A percentile compares a stretch with the other conserved stretches of the same genome.
These are phyloP conservation scores for Dictyostelium citrinum DNA, from an alignment of 78 protist genomes.

Conservation along the genomic window DNA sequence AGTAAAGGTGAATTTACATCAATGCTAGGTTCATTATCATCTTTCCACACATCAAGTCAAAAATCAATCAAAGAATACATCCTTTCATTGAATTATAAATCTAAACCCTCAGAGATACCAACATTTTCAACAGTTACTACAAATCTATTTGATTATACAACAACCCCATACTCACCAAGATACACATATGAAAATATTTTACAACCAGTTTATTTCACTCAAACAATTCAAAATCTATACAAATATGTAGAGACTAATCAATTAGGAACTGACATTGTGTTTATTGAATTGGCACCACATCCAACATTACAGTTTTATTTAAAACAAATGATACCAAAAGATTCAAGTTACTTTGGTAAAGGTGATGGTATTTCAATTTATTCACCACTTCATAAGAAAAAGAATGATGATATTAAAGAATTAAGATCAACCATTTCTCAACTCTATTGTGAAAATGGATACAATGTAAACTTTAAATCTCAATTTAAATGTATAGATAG, in stretches of 20 bases:
- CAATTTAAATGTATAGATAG: not conserved
- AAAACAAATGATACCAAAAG: not conserved
- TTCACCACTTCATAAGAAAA: not conserved
- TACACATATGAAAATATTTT: not conserved
- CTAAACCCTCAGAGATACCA: not conserved
- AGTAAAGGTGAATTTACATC: not conserved
- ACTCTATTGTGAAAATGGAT: not conserved
- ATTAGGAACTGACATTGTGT: not conserved
- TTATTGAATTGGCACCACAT: conserved; percentile 16
- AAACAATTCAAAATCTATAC: not conserved
- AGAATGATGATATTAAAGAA: not conserved
- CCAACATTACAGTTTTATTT: conserved; percentile 2
- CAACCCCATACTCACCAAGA: not conserved
- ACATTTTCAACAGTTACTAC: not conserved
- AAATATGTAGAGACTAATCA: not conserved
- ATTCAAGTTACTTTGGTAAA: too few relatives aligned
- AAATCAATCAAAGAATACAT: not conserved
- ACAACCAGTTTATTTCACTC: not conserved
- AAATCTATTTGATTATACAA: not conserved
- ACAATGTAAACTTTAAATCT: not conserved
- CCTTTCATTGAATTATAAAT: not conserved
- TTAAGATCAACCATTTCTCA: not conserved
- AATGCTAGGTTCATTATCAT: conserved; percentile 17
- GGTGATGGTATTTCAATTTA: not conserved
- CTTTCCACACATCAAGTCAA: conserved; percentile 56